These are phyloP conservation scores for Ananas comosus DNA, from an alignment of 176 grass and related monocot genomes.

Conservation along the genomic window DNA sequence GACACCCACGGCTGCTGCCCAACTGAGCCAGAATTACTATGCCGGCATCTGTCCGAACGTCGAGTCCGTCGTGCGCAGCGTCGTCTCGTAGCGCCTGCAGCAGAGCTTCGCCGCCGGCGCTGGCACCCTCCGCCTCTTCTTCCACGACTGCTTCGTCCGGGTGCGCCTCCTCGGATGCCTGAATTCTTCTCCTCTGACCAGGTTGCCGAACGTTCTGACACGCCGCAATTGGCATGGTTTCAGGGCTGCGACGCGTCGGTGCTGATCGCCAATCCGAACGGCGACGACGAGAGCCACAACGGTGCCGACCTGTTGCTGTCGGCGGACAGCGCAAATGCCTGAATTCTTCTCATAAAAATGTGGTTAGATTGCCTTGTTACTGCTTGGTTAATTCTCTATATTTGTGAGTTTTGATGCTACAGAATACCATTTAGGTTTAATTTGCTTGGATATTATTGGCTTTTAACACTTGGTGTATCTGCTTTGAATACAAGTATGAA, in stretches of 20 bases:
- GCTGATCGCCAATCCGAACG: constrained; percentile 27
- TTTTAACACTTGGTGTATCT: too few relatives aligned
- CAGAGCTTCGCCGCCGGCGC: constrained; percentile 43
- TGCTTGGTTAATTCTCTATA: too few relatives aligned
- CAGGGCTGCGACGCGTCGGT: constrained; percentile 77
- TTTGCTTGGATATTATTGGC: too few relatives aligned
- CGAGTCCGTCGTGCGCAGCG: constrained; percentile 48
- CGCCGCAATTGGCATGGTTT: neutral
- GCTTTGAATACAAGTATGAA: too few relatives aligned
- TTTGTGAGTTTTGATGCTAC: too few relatives aligned
- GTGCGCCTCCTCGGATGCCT: neutral
- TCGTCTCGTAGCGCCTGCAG: constrained; percentile 41
- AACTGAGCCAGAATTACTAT: constrained; percentile 50
- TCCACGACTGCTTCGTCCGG: constrained; percentile 87
- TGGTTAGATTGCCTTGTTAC: too few relatives aligned
- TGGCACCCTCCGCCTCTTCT: constrained; percentile 74
- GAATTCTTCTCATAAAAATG: too few relatives aligned
- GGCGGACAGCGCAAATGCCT: too few relatives aligned
- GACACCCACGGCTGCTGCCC: neutral
- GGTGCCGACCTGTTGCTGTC: constrained; percentile 53
- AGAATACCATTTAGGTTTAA: too few relatives aligned
- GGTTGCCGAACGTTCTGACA: too few relatives aligned
- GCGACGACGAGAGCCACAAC: constrained; percentile 42
- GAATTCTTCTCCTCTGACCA: too few relatives aligned
- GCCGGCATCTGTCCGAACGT: constrained; percentile 52